phyloP scores from a whole-genome alignment of 495 filamentous ascomycete genomes.

The Cudoniella acicularis region DNA sequence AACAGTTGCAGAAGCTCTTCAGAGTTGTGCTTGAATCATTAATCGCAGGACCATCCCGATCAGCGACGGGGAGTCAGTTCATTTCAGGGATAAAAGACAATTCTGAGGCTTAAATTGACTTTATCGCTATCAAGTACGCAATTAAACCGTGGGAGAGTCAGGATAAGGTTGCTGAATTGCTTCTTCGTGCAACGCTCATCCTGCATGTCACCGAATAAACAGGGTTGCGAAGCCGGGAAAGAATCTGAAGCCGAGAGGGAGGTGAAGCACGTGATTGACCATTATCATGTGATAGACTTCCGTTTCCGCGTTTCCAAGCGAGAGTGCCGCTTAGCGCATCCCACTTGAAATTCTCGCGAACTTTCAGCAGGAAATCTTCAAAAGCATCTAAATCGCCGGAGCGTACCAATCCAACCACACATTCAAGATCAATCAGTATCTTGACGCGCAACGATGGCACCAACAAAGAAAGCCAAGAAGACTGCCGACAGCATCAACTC shows the following conservation, averaged over 20 bases:
- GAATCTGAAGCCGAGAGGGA: not conserved
- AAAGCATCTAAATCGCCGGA: slow-evolving; percentile 18
- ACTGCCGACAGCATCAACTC: slow-evolving; percentile 86
- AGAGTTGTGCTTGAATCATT: slow-evolving; percentile 3
- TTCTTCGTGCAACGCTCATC: not conserved
- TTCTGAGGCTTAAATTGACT: not conserved
- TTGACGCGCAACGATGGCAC: slow-evolving; percentile 59
- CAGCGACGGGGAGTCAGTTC: not conserved
- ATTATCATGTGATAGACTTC: not conserved
- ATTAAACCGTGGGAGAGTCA: not conserved
- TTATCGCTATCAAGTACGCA: not conserved
- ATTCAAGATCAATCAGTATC: slow-evolving; percentile 21
- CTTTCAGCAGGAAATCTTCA: slow-evolving; percentile 6
- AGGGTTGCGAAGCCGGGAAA: no score
- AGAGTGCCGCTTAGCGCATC: slow-evolving; percentile 2
- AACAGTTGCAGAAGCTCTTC: not conserved
- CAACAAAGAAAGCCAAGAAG: slow-evolving; percentile 88
- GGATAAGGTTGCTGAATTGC: not conserved
- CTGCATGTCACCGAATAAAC: no score
- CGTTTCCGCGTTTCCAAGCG: no score
- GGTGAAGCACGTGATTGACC: not conserved
- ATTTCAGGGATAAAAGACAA: not conserved
- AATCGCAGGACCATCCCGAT: slow-evolving; percentile 1
- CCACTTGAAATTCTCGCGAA: slow-evolving; percentile 4
- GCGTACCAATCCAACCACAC: slow-evolving; percentile 18